Percentiles rank a stretch among this genome's conserved stretches.
Conservation (phyloP, 2,329 filamentous ascomycete genomes). For the Periconia sp. region DNA sequence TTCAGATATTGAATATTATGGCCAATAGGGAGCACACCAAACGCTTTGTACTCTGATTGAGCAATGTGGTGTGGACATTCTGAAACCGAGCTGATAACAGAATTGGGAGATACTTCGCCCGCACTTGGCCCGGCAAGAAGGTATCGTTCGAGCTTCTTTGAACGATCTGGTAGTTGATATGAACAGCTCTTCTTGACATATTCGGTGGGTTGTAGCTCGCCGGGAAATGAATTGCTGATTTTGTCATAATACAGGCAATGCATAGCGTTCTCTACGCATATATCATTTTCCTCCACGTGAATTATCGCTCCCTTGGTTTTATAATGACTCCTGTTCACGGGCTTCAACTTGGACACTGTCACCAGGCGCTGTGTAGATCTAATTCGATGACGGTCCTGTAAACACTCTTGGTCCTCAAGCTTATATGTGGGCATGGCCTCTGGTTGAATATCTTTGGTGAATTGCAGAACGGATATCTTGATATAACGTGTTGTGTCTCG, state of each 20-base stretch:
- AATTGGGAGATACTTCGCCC: slow-evolving; percentile 49
- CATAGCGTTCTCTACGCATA: slow-evolving; percentile 54
- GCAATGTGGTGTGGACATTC: slow-evolving; percentile 53
- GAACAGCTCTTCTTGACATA: slow-evolving; percentile 39
- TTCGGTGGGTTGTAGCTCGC: slow-evolving; percentile 10
- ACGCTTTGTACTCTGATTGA: slow-evolving; percentile 57
- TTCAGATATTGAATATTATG: slow-evolving; percentile 58
- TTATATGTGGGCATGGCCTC: slow-evolving; percentile 4
- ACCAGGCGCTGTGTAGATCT: slow-evolving; percentile 22
- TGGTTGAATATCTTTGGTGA: slow-evolving; percentile 7
- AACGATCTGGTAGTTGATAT: slow-evolving; percentile 42
- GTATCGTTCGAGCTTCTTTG: slow-evolving; percentile 45
- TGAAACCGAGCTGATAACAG: slow-evolving; percentile 46
- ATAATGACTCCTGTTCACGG: slow-evolving; percentile 42
- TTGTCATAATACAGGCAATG: slow-evolving; percentile 38
- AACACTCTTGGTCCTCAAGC: slow-evolving; percentile 14
- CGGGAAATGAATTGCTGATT: slow-evolving; percentile 16
- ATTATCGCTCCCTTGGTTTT: slow-evolving; percentile 21
- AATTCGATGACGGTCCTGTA: slow-evolving; percentile 5
- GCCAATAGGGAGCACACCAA: slow-evolving; percentile 54
- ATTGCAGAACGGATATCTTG: slow-evolving; percentile 43
- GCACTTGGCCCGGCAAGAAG: slow-evolving; percentile 31
- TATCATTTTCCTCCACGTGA: slow-evolving; percentile 28
- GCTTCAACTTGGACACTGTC: slow-evolving; percentile 42
- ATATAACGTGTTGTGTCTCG: slow-evolving; percentile 52